These are phyloP conservation scores for Truncatella angustata DNA, from an alignment of 2,329 filamentous ascomycete genomes.

Conservation along the genomic window DNA sequence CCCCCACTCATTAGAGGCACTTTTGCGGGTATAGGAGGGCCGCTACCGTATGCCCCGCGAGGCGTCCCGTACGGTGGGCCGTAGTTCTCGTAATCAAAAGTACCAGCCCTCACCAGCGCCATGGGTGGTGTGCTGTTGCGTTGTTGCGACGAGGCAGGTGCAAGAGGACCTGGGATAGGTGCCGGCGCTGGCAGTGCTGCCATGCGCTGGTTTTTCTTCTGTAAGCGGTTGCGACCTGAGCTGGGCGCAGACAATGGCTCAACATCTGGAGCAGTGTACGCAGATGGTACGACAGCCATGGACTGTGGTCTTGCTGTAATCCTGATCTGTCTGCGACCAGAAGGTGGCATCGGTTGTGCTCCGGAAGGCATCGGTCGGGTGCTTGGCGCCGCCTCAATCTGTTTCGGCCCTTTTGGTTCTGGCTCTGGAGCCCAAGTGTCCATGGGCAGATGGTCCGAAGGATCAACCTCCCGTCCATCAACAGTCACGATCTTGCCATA, in stretches of 20 bases:
- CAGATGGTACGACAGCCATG: slow-evolving; percentile 33
- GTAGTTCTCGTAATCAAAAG: slow-evolving; percentile 57
- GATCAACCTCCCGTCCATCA: slow-evolving; percentile 75
- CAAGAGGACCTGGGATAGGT: slow-evolving; percentile 47
- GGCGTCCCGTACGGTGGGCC: slow-evolving; percentile 35
- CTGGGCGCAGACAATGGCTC: slow-evolving; percentile 33
- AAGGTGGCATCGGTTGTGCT: slow-evolving; percentile 50
- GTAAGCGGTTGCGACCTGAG: slow-evolving; percentile 57
- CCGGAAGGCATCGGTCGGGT: slow-evolving; percentile 47
- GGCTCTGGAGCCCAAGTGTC: slow-evolving; percentile 77
- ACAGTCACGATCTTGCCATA: slow-evolving; percentile 72
- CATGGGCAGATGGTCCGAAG: slow-evolving; percentile 76
- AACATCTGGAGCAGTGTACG: slow-evolving; percentile 26
- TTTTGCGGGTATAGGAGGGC: slow-evolving; percentile 69
- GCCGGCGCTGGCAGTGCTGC: slow-evolving; percentile 39
- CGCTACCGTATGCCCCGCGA: slow-evolving; percentile 32
- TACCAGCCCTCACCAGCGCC: slow-evolving; percentile 43
- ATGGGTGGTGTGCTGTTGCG: slow-evolving; percentile 47
- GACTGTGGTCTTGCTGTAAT: slow-evolving; percentile 50
- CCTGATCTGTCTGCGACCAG: slow-evolving; percentile 51
- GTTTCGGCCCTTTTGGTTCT: slow-evolving; percentile 52
- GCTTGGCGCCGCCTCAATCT: slow-evolving; percentile 26
- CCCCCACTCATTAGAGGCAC: slow-evolving; percentile 53
- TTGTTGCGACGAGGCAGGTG: slow-evolving; percentile 50
- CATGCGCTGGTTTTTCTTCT: slow-evolving; percentile 56